A percentile compares a stretch with the other conserved stretches of the same genome.
Conservation (phyloP, 352 stramenopile species). For the Poterioochromonas sp. region DNA sequence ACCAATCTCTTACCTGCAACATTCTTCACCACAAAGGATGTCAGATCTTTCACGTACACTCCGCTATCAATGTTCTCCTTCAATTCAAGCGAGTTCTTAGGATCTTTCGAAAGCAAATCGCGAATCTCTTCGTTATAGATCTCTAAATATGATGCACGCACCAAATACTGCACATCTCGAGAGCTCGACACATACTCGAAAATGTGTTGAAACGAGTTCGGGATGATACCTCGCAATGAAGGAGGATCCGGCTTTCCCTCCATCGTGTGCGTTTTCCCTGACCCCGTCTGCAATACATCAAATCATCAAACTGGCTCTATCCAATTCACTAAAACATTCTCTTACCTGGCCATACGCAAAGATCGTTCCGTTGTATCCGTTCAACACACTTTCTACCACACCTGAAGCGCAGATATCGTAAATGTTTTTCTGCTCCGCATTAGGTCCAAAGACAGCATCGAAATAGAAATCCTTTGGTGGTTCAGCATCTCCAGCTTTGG, state of each 20-base stretch:
- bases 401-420: not conserved
- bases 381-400: conserved; percentile 54
- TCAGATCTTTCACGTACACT: conserved; percentile 90
- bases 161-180: conserved; percentile 84
- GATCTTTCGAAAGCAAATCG: conserved; percentile 75
- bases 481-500: conserved; percentile 56
- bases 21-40: conserved; percentile 61
- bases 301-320: not conserved
- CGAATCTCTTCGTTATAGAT: conserved; percentile 97
- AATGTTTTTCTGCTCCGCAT: conserved; percentile 16
- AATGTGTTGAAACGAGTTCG: conserved; percentile 84
- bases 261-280: conserved; percentile 49
- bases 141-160: conserved; percentile 86
- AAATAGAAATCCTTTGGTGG: conserved; percentile 90
- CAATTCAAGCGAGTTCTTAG: conserved; percentile 75
- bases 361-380: conserved; percentile 87
- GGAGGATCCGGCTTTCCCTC: conserved; percentile 66
- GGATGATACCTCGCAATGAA: conserved; percentile 82
- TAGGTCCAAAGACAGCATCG: conserved; percentile 85
- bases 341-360: conserved; percentile 76
- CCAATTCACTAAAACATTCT: not conserved
- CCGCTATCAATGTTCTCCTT: conserved; percentile 85
- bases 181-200: conserved; percentile 80
- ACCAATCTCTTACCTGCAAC: conserved; percentile 42
- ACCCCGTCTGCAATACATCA: conserved; percentile 43